A percentile compares a stretch with the other conserved stretches of the same genome.
These are phyloP conservation scores for Beta vulgaris DNA, from an alignment of 148 eudicot genomes.

Conservation along the genomic window DNA sequence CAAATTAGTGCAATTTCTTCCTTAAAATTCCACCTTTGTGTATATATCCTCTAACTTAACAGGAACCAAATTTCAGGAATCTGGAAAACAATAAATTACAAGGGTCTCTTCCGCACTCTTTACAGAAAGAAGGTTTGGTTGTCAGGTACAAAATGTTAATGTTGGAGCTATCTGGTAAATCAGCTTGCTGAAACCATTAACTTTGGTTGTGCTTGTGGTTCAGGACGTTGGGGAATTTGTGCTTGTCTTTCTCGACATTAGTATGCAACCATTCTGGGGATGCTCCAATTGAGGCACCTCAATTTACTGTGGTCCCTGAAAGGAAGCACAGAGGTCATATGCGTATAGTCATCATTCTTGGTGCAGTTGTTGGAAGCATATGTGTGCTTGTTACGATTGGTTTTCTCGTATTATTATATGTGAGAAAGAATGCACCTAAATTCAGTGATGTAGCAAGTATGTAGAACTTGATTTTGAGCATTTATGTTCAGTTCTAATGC, in stretches of 20 bases:
- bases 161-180: neutral
- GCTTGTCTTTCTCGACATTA: slow-evolving; percentile 54
- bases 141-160: slow-evolving; percentile 41
- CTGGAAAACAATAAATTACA: slow-evolving; percentile 67
- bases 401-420: slow-evolving; percentile 36
- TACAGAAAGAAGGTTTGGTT: slow-evolving; percentile 55
- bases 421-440: slow-evolving; percentile 38
- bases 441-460: slow-evolving; percentile 37
- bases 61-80: slow-evolving; percentile 39
- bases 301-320: slow-evolving; percentile 50
- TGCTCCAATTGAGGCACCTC: slow-evolving; percentile 55
- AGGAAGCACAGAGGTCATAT: slow-evolving; percentile 43
- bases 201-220: neutral
- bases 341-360: slow-evolving; percentile 41
- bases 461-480: slow-evolving; percentile 4
- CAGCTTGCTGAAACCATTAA: neutral
- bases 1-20: neutral
- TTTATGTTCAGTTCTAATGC: neutral
- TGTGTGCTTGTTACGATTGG: slow-evolving; percentile 28
- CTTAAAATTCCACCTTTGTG: neutral
- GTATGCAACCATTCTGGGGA: slow-evolving; percentile 39
- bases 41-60: neutral
- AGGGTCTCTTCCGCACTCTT: slow-evolving; percentile 67
- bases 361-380: slow-evolving; percentile 46
- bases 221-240: slow-evolving; percentile 75